Conservation (phyloP, 2,329 filamentous ascomycete genomes). For the Fusarium sp. region DNA sequence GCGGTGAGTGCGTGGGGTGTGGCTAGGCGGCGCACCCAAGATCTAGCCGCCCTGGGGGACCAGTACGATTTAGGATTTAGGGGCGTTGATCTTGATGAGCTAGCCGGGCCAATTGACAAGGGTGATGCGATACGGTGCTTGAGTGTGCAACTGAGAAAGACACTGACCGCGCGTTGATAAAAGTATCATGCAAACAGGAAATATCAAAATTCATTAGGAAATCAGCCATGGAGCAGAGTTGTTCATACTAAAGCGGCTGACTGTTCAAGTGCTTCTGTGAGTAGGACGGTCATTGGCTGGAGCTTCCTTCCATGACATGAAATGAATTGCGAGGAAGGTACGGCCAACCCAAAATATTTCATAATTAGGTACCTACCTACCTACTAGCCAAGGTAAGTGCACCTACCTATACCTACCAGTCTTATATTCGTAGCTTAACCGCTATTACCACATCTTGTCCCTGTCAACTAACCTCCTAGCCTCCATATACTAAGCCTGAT, state of each 20-base stretch:
- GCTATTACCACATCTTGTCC: background rate
- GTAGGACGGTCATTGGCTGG: background rate
- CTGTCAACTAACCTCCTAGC: background rate
- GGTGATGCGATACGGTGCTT: background rate
- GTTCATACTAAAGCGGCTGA: background rate
- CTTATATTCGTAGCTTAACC: background rate
- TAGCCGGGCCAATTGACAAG: conserved; percentile 19
- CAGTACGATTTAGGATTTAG: conserved; percentile 25
- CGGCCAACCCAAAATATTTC: background rate
- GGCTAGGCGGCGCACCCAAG: conserved; percentile 15
- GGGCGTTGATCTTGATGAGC: conserved; percentile 30
- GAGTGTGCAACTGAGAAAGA: background rate
- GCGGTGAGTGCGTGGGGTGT: conserved; percentile 14
- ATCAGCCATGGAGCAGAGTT: background rate
- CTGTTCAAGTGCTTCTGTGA: background rate
- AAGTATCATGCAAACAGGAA: background rate
- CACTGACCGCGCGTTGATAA: background rate
- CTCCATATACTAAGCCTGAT: background rate
- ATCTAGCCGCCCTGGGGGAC: conserved; percentile 34
- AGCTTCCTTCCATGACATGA: background rate
- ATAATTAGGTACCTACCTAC: background rate
- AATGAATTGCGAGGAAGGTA: background rate
- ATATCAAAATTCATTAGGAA: background rate
- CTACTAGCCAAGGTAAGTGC: background rate
- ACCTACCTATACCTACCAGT: background rate